Evolutionary conservation across 2,329 filamentous ascomycete genomes (phyloP), one percentile per base, ranked within the genome.

Genomic region (Beauveria rudraprayagi): DNA sequence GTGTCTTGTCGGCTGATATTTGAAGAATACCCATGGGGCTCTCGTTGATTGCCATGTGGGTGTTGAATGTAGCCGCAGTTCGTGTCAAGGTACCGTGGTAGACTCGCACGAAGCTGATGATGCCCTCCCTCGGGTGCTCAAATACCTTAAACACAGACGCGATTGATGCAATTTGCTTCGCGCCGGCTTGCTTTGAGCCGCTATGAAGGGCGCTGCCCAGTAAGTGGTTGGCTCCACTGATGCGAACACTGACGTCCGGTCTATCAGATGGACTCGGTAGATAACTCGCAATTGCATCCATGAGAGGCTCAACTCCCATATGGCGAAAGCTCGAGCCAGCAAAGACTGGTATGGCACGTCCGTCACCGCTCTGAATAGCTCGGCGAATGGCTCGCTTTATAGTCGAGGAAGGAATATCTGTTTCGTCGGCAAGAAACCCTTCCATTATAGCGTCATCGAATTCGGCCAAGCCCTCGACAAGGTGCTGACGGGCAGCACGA

Each of bases 91-190:
- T 83, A 10, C 94, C 94, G 28, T 91, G 90, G 73, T 97, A 97
- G 8, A 97, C 91, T 46, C 94, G 86, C 10, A 97, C 88, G 70
- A 95, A 97, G 64, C 95, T 92, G 62, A 97, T 81, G 59, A 95
- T 88, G 19, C 94, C 94, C 61, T 92, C 87, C 65, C 88, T 88
- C 9, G 89, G 79, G 69, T 97, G 93, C 66, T 93, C 89, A 65
- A 94, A 91, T 6, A 97, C 94, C 74, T 99, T 99, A 82, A 97
- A 99, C 1, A 97, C 83, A 17, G 88, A 90, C 28, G 85, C 82
- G 3, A 85, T 75, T 6, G 80, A 76, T 9, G 77, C 75, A 28
- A 78, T 68, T 1, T 71, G 70, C 9, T 72, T 70, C 8, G 52
- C 43, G 0, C 65, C 65, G 10, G 70, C 64, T 24, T 71, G 71